phyloP scores from a whole-genome alignment of 1,139 yeast genomes.

The Spencermartinsiella ligniputridi region DNA sequence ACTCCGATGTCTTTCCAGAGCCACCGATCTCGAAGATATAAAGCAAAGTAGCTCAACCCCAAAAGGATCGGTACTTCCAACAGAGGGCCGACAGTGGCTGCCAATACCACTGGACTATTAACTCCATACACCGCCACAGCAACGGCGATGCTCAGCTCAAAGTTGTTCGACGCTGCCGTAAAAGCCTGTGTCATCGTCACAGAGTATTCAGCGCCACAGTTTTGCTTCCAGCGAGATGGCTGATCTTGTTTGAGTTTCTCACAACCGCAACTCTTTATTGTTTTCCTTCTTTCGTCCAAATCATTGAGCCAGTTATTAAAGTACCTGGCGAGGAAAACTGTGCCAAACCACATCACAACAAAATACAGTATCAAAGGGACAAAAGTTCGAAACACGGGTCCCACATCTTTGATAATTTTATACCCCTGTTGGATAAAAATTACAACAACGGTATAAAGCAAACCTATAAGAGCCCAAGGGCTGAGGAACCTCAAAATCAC shows the following conservation, averaged over 20 bases:
- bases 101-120: slow-evolving; percentile 51
- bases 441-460: slow-evolving; percentile 49
- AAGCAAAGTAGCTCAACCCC: slow-evolving; percentile 34
- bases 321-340: slow-evolving; percentile 34
- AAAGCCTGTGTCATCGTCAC: slow-evolving; percentile 49
- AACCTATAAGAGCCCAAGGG: slow-evolving; percentile 51
- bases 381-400: slow-evolving; percentile 48
- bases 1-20: background rate
- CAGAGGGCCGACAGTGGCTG: slow-evolving; percentile 59
- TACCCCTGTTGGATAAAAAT: slow-evolving; percentile 54
- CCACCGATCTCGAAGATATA: background rate
- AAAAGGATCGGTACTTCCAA: slow-evolving; percentile 53
- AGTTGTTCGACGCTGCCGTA: slow-evolving; percentile 56
- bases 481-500: slow-evolving; percentile 39
- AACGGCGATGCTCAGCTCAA: slow-evolving; percentile 51
- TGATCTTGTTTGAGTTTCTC: too few relatives aligned
- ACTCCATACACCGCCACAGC: slow-evolving; percentile 52
- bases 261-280: slow-evolving; percentile 30
- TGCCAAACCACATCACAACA: slow-evolving; percentile 45
- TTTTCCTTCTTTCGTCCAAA: too few relatives aligned
- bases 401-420: slow-evolving; percentile 45
- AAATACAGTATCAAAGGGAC: slow-evolving; percentile 49
- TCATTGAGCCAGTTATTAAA: too few relatives aligned
- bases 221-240: too few relatives aligned
- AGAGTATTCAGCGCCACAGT: slow-evolving; percentile 37